These are phyloP conservation scores for Wallacemonas sp. DNA, from an alignment of 208 protist genomes.

Conservation along the genomic window DNA sequence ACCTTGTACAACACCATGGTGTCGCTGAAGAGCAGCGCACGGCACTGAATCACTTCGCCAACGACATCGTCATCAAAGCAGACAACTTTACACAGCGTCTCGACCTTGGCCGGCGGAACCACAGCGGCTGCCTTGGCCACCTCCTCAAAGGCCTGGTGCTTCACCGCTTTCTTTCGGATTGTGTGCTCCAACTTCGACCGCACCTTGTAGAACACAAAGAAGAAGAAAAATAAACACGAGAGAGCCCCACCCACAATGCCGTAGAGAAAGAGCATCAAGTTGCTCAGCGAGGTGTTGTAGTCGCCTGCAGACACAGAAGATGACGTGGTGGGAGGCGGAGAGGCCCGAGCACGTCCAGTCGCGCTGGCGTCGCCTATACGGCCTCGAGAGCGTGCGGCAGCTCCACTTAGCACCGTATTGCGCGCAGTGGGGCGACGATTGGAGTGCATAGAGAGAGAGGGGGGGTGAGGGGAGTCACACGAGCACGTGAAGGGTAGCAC, in stretches of 20 bases:
- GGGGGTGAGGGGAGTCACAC: too few species aligned
- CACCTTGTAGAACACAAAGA: constrained; percentile 48
- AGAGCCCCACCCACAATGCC: constrained; percentile 45
- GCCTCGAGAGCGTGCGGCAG: too few species aligned
- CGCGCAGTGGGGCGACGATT: too few species aligned
- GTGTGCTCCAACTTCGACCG: constrained; percentile 24
- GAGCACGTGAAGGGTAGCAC: too few species aligned
- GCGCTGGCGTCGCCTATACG: too few species aligned
- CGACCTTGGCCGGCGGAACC: constrained; percentile 48
- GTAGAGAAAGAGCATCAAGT: constrained; percentile 42
- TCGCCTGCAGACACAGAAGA: not conserved
- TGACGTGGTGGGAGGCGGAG: constrained; percentile 1
- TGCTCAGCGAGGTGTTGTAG: not conserved
- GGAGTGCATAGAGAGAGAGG: too few species aligned
- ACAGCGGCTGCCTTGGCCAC: constrained; percentile 37
- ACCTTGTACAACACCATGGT: constrained; percentile 73
- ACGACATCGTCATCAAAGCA: constrained; percentile 75
- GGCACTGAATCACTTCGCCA: constrained; percentile 58
- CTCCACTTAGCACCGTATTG: too few species aligned
- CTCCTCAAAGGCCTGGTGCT: constrained; percentile 38
- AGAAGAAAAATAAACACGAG: constrained; percentile 44
- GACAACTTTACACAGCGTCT: constrained; percentile 67
- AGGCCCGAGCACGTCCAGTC: not conserved
- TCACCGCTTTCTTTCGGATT: constrained; percentile 47
- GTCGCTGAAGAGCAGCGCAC: constrained; percentile 59